phyloP scores from a whole-genome alignment of 768 basidiomycete species.

The Boletus rubescentipes region DNA sequence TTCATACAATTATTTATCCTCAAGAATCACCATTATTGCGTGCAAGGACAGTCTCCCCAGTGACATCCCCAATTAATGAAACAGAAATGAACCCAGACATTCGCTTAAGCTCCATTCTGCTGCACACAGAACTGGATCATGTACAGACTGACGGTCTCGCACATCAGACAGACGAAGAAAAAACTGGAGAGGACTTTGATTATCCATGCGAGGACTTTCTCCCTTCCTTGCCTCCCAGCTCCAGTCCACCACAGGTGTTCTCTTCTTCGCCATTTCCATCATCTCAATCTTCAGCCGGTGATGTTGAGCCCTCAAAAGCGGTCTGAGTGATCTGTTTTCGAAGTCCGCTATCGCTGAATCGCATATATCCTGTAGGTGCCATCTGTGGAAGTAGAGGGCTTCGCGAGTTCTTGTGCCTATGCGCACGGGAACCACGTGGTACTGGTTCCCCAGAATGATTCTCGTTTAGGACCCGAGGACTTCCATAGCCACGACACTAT shows the following conservation, averaged over 20 bases:
- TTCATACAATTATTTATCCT: background rate
- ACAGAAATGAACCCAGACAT: background rate
- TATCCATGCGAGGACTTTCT: conserved; percentile 4
- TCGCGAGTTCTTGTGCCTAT: background rate
- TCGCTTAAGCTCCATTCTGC: background rate
- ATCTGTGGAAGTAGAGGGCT: background rate
- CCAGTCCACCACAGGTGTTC: conserved; percentile 47
- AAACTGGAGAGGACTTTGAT: conserved; percentile 2
- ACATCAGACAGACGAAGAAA: background rate
- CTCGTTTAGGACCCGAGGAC: background rate
- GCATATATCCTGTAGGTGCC: background rate
- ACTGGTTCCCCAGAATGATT: background rate
- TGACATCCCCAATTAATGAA: background rate
- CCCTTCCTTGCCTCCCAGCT: conserved; percentile 40
- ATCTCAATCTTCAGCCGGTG: conserved; percentile 30
- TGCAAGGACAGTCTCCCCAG: background rate
- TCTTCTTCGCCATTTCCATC: conserved; percentile 41
- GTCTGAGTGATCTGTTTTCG: conserved; percentile 9
- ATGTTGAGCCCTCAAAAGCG: conserved; percentile 9
- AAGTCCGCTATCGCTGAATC: background rate
- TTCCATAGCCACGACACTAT: background rate
- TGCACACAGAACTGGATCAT: background rate
- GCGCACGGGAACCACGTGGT: background rate
- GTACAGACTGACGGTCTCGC: background rate
- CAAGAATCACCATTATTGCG: background rate